These are phyloP conservation scores for Oryza glaberrima DNA, from an alignment of 176 grass and related monocot species.

Conservation along the genomic window DNA sequence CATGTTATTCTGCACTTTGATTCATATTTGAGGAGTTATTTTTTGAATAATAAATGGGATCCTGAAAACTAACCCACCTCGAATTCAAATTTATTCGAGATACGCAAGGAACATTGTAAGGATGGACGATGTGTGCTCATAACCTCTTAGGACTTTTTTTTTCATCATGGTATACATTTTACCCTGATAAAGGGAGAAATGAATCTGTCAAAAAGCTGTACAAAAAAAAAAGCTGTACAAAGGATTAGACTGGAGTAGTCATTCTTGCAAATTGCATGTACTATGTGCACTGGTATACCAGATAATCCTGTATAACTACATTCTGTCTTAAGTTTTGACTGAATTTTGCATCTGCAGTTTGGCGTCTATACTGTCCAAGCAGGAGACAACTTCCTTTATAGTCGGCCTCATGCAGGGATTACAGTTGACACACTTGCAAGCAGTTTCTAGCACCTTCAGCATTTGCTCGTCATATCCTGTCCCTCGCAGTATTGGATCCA, in stretches of 20 bases:
- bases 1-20: neutral
- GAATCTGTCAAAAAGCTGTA: neutral
- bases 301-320: neutral
- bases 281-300: neutral
- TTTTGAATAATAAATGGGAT: neutral
- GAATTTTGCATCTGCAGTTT: conserved; percentile 29
- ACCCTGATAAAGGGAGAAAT: neutral
- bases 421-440: conserved; percentile 56
- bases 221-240: neutral
- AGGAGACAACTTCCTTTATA: conserved; percentile 52
- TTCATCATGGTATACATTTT: neutral
- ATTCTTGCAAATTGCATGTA: neutral
- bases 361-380: conserved; percentile 44
- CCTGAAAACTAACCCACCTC: neutral
- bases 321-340: conserved; percentile 1
- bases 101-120: neutral
- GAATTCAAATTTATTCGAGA: neutral
- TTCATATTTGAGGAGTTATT: neutral
- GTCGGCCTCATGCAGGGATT: conserved; percentile 54
- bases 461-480: conserved; percentile 62
- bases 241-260: neutral
- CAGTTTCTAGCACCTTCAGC: conserved; percentile 59
- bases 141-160: neutral
- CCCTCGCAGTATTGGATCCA: conserved; percentile 45
- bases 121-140: neutral